Percentiles rank a stretch among this genome's conserved stretches.
These are phyloP conservation scores for Rheum nobile DNA, from an alignment of 148 eudicot species.

Conservation along the genomic window DNA sequence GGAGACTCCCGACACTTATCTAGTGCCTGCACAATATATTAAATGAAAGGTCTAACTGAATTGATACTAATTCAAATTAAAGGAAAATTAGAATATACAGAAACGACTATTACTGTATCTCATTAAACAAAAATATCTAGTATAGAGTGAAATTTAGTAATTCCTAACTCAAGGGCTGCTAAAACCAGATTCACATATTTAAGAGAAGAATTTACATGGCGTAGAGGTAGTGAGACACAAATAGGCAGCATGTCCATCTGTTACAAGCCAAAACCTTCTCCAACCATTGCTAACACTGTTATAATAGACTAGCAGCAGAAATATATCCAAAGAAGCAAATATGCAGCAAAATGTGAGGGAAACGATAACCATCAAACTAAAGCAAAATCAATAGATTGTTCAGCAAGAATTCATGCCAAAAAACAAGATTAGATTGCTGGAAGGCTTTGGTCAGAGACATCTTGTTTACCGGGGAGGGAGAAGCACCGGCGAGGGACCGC, in stretches of 20 bases:
- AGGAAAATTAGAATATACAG: background rate
- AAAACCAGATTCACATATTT: background rate
- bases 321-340: no score
- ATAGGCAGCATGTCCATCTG: conserved; percentile 86
- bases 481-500: no score
- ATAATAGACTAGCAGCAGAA: background rate
- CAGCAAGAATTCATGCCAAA: background rate
- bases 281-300: conserved; percentile 87
- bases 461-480: no score
- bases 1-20: conserved; percentile 96
- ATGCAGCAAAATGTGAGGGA: no score
- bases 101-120: background rate
- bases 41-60: conserved; percentile 4
- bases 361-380: background rate
- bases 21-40: conserved; percentile 44
- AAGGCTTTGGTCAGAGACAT: background rate
- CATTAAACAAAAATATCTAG: background rate
- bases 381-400: background rate
- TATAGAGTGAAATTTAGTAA: background rate
- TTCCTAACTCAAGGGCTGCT: background rate
- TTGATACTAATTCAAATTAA: background rate
- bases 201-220: conserved; percentile 51
- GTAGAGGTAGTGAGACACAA: conserved; percentile 85
- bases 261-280: conserved; percentile 87
- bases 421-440: background rate